Evolutionary conservation across 2,329 filamentous ascomycete genomes (phyloP).

Genomic region (Ophiostoma himal-ulmi): DNA sequence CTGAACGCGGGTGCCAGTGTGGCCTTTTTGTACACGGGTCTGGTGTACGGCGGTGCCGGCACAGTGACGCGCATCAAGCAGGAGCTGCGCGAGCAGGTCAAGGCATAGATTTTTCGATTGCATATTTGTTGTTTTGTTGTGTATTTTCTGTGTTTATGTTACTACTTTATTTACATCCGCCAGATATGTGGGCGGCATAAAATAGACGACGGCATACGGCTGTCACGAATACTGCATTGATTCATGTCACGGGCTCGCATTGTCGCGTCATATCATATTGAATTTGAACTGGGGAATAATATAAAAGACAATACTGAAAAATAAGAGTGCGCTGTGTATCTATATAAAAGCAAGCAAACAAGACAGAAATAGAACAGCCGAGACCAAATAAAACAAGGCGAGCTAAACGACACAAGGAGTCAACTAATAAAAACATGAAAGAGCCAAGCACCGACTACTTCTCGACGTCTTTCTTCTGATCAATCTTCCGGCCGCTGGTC

Average conservation of each 20-base stretch:
- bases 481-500: neutral
- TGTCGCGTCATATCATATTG: too few species aligned
- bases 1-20: constrained; percentile 85
- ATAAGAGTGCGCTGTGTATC: neutral
- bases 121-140: neutral
- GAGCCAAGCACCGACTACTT: neutral
- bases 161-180: neutral
- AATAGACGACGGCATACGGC: neutral
- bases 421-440: neutral
- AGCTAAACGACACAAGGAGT: too few species aligned
- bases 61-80: constrained; percentile 60
- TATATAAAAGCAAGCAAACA: neutral
- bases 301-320: neutral
- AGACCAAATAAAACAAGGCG: too few species aligned
- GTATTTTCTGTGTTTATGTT: neutral
- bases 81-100: constrained; percentile 46
- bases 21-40: constrained; percentile 82
- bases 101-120: neutral
- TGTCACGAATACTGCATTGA: neutral
- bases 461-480: neutral
- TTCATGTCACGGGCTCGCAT: too few species aligned
- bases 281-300: too few species aligned
- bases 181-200: neutral
- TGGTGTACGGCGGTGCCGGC: constrained; percentile 59
- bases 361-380: neutral